Evolutionary conservation across 371 early-diverging fungal species (phyloP).

Genomic region (Cokeromyces recurvatus): DNA sequence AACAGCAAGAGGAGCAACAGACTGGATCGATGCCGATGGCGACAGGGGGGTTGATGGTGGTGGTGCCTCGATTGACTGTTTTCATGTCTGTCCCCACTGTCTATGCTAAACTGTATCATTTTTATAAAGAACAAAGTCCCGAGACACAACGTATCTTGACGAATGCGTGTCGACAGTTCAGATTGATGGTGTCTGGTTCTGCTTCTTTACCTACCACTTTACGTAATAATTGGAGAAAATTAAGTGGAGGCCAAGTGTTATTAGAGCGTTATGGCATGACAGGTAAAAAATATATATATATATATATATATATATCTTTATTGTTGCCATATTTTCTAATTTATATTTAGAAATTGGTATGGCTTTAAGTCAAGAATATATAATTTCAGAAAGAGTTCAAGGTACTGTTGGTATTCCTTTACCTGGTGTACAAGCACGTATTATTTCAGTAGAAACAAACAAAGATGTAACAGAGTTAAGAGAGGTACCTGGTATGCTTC

Average conservation of each 20-base stretch:
- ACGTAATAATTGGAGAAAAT: slow-evolving; percentile 59
- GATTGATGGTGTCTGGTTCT: slow-evolving; percentile 80
- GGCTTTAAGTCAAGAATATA: slow-evolving; percentile 71
- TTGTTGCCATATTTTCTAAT: background rate
- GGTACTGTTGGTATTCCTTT: slow-evolving; percentile 79
- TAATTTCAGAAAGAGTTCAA: slow-evolving; percentile 43
- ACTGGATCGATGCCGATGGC: too few species aligned
- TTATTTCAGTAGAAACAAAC: slow-evolving; percentile 48
- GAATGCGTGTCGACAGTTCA: slow-evolving; percentile 55
- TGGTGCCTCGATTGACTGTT: slow-evolving; percentile 44
- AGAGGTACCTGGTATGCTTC: slow-evolving; percentile 63
- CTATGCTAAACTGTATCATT: slow-evolving; percentile 62
- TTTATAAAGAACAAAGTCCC: slow-evolving; percentile 28
- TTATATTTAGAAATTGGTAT: slow-evolving; percentile 69
- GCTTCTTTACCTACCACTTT: slow-evolving; percentile 70
- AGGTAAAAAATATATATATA: slow-evolving; percentile 10
- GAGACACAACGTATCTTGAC: slow-evolving; percentile 30
- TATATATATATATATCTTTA: background rate
- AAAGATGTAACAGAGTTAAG: slow-evolving; percentile 46
- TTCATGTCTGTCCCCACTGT: slow-evolving; percentile 92
- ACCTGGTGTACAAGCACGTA: slow-evolving; percentile 61
- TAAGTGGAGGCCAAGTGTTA: slow-evolving; percentile 64
- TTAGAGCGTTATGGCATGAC: slow-evolving; percentile 89
- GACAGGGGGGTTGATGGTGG: too few species aligned
- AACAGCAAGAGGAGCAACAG: too few species aligned